Conservation (phyloP, 2,329 filamentous ascomycete genomes). For the Blastomyces parvus region DNA sequence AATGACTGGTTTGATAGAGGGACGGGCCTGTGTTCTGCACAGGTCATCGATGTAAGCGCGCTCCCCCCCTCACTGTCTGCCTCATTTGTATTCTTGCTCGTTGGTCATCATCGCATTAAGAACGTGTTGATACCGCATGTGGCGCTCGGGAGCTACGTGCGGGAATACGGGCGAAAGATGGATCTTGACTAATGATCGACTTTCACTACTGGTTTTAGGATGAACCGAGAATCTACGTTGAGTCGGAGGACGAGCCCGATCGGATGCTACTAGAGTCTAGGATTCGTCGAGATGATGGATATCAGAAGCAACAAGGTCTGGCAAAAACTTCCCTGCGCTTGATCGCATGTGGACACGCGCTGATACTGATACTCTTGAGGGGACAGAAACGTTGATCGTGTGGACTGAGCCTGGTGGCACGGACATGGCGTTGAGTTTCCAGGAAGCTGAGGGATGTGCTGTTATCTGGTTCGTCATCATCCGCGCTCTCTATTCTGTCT, state of each 20-base stretch:
- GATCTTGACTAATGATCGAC: background rate
- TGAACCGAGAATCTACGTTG: conserved; percentile 78
- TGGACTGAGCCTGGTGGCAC: conserved; percentile 89
- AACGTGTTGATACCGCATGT: background rate
- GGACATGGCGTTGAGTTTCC: conserved; percentile 97
- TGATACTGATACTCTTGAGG: conserved; percentile 21
- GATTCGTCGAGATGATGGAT: conserved; percentile 88
- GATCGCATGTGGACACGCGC: conserved; percentile 18
- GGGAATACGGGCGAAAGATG: background rate
- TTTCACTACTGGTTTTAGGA: conserved; percentile 44
- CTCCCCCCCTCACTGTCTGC: background rate
- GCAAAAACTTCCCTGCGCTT: conserved; percentile 15
- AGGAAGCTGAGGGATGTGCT: conserved; percentile 89
- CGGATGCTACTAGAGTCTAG: conserved; percentile 77
- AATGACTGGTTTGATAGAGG: conserved; percentile 99
- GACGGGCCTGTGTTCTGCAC: conserved; percentile 86
- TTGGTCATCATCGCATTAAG: background rate
- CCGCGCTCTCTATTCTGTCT: conserved; percentile 9
- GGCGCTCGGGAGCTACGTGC: background rate
- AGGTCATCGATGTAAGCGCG: conserved; percentile 60
- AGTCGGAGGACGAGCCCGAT: conserved; percentile 84
- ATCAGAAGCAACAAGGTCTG: conserved; percentile 93
- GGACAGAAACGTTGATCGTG: conserved; percentile 83
- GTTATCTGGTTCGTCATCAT: conserved; percentile 64
- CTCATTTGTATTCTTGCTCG: background rate